Evolutionary conservation across 2,329 filamentous ascomycete species (phyloP), one percentile per base, ranked within the genome.

Genomic region (Fusarium falciforme): DNA sequence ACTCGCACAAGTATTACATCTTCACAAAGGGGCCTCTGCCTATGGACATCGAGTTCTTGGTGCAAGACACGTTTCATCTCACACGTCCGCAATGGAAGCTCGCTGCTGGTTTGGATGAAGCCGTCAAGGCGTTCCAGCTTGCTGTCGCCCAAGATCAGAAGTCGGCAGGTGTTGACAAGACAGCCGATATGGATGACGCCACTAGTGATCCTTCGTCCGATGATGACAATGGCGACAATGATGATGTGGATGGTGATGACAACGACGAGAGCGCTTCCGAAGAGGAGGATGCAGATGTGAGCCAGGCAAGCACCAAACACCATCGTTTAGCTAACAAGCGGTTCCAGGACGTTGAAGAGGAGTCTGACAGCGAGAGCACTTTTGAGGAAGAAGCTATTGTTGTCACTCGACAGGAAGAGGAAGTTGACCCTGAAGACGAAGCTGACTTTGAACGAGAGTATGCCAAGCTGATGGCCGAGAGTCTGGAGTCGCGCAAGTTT

Each of bases 381-480:
- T 93, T 92, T 11, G 92, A 94, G 69, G 95, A 98, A 73, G 95
- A 98, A 81, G 91, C 93, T 27, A 97, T 98, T 76, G 90, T 98
- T 49, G 96, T 99, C 57, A 97, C 94, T 52, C 92, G 95, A 69
- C 93, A 96, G 79, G 94, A 98, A 81, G 94, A 98, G 80, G 90
- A 96, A 77, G 89, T 95, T 66, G 95, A 99, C 75, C 95, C 96
- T 0, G 95, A 98, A 84, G 94, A 93, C 44, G 96, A 99, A 79
- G 96, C 96, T 8, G 96, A 99, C 47, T 99, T 99, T 81, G 97
- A 99, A 80, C 94, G 96, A 77, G 96, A 98, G 83, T 96, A 98
- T 82, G 95, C 96, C 40, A 98, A 97, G 83, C 93, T 99, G 90
- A 98, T 99, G 96, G 90, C 95, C 60, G 96, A 99, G 83, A 98